A percentile compares a stretch with the other conserved stretches of the same genome.
Conservation (phyloP, 306 rosid genomes). For the Malus domestica region DNA sequence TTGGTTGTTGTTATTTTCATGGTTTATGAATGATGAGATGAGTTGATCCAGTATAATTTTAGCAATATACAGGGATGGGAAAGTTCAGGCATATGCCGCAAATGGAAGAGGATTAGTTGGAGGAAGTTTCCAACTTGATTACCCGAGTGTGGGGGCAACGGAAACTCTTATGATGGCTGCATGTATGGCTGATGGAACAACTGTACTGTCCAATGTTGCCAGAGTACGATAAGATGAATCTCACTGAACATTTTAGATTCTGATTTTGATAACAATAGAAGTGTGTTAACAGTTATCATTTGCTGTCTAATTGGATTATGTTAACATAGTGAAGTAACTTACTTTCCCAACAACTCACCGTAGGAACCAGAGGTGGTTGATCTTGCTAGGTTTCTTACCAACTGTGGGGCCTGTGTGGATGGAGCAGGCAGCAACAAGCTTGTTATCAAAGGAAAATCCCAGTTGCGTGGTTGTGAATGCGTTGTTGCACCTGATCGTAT, state of each 20-base stretch:
- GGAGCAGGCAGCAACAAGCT: conserved; percentile 29
- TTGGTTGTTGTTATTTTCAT: neutral
- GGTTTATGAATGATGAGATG: neutral
- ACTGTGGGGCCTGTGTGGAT: conserved; percentile 21
- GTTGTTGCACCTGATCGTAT: conserved; percentile 26
- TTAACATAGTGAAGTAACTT: neutral
- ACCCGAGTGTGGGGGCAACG: conserved; percentile 33
- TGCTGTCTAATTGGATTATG: neutral
- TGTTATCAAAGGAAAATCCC: conserved; percentile 24
- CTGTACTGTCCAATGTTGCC: conserved; percentile 31
- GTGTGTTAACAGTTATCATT: neutral
- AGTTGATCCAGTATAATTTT: neutral
- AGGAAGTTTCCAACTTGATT: conserved; percentile 25
- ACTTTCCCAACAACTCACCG: neutral
- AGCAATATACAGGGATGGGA: conserved; percentile 24
- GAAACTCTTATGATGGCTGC: conserved; percentile 41
- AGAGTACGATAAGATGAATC: conserved; percentile 10
- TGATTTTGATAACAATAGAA: neutral
- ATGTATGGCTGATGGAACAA: conserved; percentile 26
- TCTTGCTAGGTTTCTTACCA: conserved; percentile 19
- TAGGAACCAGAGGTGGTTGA: conserved; percentile 34
- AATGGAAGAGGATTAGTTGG: conserved; percentile 31
- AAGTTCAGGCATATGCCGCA: conserved; percentile 22
- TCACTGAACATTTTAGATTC: neutral
- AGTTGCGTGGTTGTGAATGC: conserved; percentile 17